phyloP scores from a whole-genome alignment of 2,329 filamentous ascomycete genomes.

The Coleophoma crateriformis region DNA sequence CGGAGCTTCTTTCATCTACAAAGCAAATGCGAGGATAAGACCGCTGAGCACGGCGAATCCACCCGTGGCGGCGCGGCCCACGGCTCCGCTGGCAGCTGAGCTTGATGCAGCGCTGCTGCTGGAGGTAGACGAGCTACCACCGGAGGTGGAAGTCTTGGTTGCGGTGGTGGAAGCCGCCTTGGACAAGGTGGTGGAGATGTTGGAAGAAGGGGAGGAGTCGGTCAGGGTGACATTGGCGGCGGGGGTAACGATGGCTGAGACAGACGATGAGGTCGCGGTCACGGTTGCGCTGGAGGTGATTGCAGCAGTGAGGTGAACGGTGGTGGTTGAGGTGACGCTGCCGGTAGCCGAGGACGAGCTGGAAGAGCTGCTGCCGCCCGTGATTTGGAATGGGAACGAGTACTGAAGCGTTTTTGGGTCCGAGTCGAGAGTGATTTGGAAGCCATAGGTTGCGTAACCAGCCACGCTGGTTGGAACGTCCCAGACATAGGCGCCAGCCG shows the following conservation, averaged over 20 bases:
- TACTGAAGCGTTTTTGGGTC: conserved; percentile 51
- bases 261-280: neutral
- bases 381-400: conserved; percentile 49
- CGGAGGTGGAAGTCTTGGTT: neutral
- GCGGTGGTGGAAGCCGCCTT: neutral
- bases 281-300: conserved; percentile 3
- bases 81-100: conserved; percentile 1
- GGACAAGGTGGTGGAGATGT: neutral
- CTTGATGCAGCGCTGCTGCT: neutral
- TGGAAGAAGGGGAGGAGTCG: conserved; percentile 26
- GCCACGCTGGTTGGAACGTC: conserved; percentile 39
- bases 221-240: conserved; percentile 21
- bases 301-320: conserved; percentile 6
- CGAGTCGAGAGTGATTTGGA: conserved; percentile 46
- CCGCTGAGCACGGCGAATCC: conserved; percentile 15
- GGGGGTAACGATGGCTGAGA: conserved; percentile 1
- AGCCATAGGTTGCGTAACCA: conserved; percentile 45
- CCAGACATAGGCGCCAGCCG: conserved; percentile 43
- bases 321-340: conserved; percentile 3
- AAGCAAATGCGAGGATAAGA: conserved; percentile 15
- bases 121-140: neutral
- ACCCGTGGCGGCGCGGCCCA: conserved; percentile 10
- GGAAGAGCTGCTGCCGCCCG: conserved; percentile 4
- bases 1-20: conserved; percentile 7
- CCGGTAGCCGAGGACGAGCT: conserved; percentile 3